Evolutionary conservation across 2,329 filamentous ascomycete species (phyloP).

Genomic region (Blastomyces gilchristii): DNA sequence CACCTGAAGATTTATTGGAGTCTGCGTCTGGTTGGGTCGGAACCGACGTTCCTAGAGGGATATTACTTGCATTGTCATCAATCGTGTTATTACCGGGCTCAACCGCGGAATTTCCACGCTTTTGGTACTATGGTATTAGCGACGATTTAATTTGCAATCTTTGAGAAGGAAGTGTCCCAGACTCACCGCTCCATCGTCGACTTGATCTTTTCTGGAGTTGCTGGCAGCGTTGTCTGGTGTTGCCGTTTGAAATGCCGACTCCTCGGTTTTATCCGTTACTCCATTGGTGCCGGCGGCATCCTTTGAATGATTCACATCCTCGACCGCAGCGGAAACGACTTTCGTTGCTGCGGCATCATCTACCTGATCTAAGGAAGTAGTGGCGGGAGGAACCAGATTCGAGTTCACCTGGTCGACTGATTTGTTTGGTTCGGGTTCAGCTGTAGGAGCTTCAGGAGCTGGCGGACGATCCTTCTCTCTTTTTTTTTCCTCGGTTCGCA

Average conservation of each 20-base stretch:
- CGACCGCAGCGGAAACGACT: not conserved
- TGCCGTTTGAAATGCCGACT: not conserved
- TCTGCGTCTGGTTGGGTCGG: not conserved
- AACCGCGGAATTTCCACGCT: not conserved
- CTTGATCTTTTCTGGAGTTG: not conserved
- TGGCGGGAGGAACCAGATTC: not conserved
- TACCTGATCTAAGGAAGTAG: not conserved
- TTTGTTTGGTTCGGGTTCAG: constrained; percentile 19
- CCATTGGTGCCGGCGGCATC: not conserved
- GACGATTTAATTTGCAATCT: not conserved
- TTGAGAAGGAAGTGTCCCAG: not conserved
- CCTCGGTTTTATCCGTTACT: not conserved
- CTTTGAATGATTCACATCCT: not conserved
- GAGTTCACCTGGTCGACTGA: not conserved
- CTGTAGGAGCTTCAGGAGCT: constrained; percentile 22
- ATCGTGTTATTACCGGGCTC: not conserved
- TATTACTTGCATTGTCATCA: not conserved
- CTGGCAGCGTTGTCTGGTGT: not conserved
- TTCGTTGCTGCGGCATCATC: not conserved
- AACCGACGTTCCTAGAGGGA: not conserved
- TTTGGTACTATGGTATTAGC: not conserved
- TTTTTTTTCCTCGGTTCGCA: constrained; percentile 87
- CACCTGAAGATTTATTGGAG: not conserved
- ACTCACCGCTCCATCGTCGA: constrained; percentile 7
- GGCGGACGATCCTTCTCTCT: constrained; percentile 52